A percentile compares a stretch with the other conserved stretches of the same genome.
These are phyloP conservation scores for Lenzites betulinus DNA, from an alignment of 768 basidiomycete genomes.

Conservation along the genomic window DNA sequence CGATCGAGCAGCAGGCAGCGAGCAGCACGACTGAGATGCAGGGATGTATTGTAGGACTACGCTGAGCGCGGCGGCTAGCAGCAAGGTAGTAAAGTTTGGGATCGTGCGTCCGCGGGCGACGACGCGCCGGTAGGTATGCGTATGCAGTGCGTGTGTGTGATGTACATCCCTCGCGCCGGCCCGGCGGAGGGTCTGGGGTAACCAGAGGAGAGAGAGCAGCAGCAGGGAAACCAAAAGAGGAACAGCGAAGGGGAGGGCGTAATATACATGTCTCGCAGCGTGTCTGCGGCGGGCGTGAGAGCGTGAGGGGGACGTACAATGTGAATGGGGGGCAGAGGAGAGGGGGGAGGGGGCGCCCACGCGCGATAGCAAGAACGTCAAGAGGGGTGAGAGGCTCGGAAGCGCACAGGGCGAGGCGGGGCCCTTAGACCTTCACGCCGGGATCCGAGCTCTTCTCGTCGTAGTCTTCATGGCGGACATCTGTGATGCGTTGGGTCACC, in stretches of 20 bases:
- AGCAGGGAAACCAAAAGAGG: neutral
- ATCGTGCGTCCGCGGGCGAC: neutral
- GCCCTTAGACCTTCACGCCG: slow-evolving; percentile 13
- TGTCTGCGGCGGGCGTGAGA: no score
- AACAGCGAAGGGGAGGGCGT: neutral
- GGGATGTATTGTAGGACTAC: slow-evolving; percentile 1
- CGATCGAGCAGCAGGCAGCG: neutral
- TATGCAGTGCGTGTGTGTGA: no score
- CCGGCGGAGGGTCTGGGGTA: neutral
- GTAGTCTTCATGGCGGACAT: slow-evolving; percentile 24
- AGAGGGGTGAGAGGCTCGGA: neutral
- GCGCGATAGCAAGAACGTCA: neutral
- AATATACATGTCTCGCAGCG: neutral
- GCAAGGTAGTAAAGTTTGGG: neutral
- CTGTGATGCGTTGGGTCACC: slow-evolving; percentile 5
- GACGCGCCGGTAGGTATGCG: neutral
- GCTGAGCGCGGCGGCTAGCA: neutral
- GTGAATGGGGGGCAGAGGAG: neutral
- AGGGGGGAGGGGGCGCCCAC: neutral
- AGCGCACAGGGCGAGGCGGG: neutral
- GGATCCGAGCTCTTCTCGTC: slow-evolving; percentile 23
- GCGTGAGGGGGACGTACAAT: neutral
- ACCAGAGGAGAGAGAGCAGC: neutral
- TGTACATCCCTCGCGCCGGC: neutral
- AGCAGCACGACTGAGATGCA: neutral